Conservation (phyloP, 2,329 filamentous ascomycete species). For the Fusarium caatingaense region DNA sequence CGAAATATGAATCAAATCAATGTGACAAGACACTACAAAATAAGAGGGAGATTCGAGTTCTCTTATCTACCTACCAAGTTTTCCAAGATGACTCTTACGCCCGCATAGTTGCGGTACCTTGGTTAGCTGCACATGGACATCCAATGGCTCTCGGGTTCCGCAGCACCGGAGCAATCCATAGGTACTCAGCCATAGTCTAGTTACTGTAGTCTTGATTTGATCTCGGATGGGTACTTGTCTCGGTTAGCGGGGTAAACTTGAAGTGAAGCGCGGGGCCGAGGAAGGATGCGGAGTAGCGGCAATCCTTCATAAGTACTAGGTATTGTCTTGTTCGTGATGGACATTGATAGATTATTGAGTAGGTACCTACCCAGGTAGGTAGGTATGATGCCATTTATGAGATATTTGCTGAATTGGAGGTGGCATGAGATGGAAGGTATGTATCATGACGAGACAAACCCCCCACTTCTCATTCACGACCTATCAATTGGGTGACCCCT, state of each 20-base stretch:
- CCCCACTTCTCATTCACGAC: conserved; percentile 9
- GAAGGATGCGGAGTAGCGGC: conserved; percentile 28
- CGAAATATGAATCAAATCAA: conserved; percentile 1
- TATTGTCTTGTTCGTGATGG: neutral
- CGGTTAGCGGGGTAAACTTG: conserved; percentile 41
- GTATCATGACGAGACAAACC: conserved; percentile 18
- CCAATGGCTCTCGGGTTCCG: conserved; percentile 29
- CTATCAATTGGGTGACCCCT: conserved; percentile 27
- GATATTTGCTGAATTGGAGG: neutral
- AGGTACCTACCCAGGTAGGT: neutral
- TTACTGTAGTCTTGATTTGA: conserved; percentile 7
- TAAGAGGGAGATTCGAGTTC: conserved; percentile 15
- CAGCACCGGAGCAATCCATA: conserved; percentile 36
- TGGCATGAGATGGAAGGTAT: conserved; percentile 12
- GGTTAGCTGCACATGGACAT: neutral
- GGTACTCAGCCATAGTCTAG: conserved; percentile 1
- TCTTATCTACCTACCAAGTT: conserved; percentile 25
- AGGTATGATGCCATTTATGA: neutral
- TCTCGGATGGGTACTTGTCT: conserved; percentile 15
- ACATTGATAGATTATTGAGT: neutral
- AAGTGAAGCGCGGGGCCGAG: conserved; percentile 6
- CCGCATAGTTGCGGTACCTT: conserved; percentile 20
- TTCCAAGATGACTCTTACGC: conserved; percentile 2
- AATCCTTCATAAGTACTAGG: neutral
- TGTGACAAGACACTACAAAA: neutral